phyloP scores from a whole-genome alignment of 441 rosid genomes.

The Biscutella laevigata region DNA sequence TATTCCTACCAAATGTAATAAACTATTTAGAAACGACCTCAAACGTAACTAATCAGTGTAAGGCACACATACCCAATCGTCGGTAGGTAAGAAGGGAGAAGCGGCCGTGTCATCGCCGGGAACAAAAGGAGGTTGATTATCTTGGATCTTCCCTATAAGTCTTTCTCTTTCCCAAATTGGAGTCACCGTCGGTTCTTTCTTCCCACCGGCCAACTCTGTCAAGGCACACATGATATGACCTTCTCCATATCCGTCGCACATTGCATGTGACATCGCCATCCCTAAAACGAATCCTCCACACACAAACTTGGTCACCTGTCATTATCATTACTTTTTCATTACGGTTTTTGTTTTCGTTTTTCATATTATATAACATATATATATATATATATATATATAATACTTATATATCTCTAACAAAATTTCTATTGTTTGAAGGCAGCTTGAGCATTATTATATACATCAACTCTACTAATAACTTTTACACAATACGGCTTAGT shows the following conservation, averaged over 20 bases:
- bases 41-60: no score
- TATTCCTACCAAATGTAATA: no score
- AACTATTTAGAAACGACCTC: no score
- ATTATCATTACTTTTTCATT: no score
- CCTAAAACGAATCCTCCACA: slow-evolving; percentile 52
- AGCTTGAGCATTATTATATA: no score
- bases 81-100: slow-evolving; percentile 14
- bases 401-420: no score
- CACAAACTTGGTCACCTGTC: slow-evolving; percentile 32
- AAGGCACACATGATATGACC: slow-evolving; percentile 36
- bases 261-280: slow-evolving; percentile 40
- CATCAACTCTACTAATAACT: no score
- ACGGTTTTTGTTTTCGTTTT: no score
- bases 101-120: slow-evolving; percentile 7
- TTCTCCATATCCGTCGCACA: slow-evolving; percentile 46
- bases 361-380: no score
- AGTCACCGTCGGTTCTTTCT: slow-evolving; percentile 25
- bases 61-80: slow-evolving; percentile 23
- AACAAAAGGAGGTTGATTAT: slow-evolving; percentile 4
- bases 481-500: no score
- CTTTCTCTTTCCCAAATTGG: slow-evolving; percentile 49
- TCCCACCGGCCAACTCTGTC: slow-evolving; percentile 37
- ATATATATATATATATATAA: no score
- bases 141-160: neutral
- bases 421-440: no score